Percentiles rank a stretch among this genome's conserved stretches.
phyloP scores from a whole-genome alignment of 306 rosid genomes.

The Cicer yamashitae region DNA sequence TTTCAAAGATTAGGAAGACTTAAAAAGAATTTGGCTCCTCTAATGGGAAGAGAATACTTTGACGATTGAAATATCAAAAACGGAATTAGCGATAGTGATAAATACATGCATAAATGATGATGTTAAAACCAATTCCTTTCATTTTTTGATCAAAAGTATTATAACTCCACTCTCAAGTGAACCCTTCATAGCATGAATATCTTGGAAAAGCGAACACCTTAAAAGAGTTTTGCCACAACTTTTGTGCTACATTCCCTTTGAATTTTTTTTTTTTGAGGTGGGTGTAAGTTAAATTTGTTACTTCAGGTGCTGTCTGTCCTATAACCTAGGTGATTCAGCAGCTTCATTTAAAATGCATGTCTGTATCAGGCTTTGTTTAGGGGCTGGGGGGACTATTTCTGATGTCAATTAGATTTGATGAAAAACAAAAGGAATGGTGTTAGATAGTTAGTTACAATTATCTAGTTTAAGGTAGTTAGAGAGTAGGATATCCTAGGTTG shows the following conservation, averaged over 20 bases:
- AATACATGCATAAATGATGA: background rate
- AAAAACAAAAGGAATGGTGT: conserved; percentile 25
- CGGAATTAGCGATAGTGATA: background rate
- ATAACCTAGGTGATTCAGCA: conserved; percentile 5
- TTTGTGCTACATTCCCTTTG: conserved; percentile 1
- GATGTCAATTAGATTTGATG: background rate
- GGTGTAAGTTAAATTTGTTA: background rate
- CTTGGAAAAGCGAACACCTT: conserved; percentile 1
- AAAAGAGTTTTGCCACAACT: conserved; percentile 7
- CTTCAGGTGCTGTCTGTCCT: background rate
- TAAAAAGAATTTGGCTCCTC: background rate
- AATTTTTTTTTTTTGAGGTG: background rate
- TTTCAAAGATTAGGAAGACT: conserved; percentile 14
- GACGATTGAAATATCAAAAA: background rate
- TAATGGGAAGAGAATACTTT: background rate
- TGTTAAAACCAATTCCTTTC: background rate
- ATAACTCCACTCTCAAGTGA: background rate
- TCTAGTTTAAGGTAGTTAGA: background rate
- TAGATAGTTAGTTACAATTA: background rate
- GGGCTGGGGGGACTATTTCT: background rate
- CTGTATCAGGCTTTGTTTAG: background rate
- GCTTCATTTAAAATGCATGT: conserved; percentile 27
- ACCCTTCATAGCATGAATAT: background rate
- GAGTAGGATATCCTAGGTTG: background rate
- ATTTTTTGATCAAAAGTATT: conserved; percentile 11